Base-by-base conservation (phyloP, 257 asterid species). In the Hygrophila difformis region DNA sequence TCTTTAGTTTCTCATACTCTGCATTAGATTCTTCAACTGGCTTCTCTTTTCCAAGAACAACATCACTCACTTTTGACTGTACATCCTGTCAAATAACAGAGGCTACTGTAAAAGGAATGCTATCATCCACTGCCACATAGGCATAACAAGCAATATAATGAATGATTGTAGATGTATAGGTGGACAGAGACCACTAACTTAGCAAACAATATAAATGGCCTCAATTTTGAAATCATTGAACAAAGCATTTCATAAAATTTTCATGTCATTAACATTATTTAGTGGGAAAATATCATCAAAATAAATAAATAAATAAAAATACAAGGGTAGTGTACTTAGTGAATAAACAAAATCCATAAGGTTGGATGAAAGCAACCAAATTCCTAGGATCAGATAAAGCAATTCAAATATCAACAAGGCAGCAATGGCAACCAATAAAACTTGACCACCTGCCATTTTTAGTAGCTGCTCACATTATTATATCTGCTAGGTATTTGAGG, bases 11-110 rank as follows among this genome's bases (percentile, higher is more conserved):
- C 71, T 78, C 99, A 52, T 76, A 86, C 63, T 91, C 95, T 0
- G 87, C 86, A 59, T 53, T 78, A 41, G 99, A 77, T 73, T 91
- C 99, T 73, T 86, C 99, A 61, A 83, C 89, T 46, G 92, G 96
- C 44, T 86, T 91, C 65, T 91, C 98, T 80, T 91, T 91, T 40
- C 98, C 98, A 62, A 85, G 94, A 61, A 91, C 93, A 38, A 75
- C 98, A 61, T 86, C 98, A 61, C 94, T 91, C 72, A 91, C 96
- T 70, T 42, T 86, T 33, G 95, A 77, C 62, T 91, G 98, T 37
- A 91, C 88, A 18, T 86, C 98, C 98, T 91, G 80, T 57, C 70
- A 70, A 64, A 39, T 49, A 26, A 50, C 17, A 47, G 50, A 35
- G 46, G 39, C 19, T 57, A 40, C 21, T n/a, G 52, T 63, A 56